Evolutionary conservation across 2,329 filamentous ascomycete species (phyloP), one percentile per base, ranked within the genome.

Genomic region (Aspergillus neotritici): DNA sequence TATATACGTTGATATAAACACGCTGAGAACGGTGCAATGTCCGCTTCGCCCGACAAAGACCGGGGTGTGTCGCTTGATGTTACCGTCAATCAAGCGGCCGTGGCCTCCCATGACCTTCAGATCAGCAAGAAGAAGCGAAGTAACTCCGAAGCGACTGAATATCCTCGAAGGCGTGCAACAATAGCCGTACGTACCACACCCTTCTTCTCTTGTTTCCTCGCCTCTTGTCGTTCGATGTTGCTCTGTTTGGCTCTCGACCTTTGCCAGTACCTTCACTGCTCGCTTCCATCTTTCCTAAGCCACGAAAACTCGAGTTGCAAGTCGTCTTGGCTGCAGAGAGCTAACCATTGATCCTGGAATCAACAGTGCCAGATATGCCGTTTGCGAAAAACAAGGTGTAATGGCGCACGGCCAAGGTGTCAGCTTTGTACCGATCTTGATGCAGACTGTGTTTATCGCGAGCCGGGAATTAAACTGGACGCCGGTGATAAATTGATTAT

Each of bases 401-500:
- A 89, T 62, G 86, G 86, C 41, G 84, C 78, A 8, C 82, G 87
- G 54, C 87, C 87, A 34, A 91, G 89, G 65, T 93, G 87, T 70
- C 85, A 87, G 64, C 80, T 93, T 30, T 93, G 87, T 67, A 82
- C 83, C 8, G 87, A 91, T 62, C 73, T 91, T 32, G 85, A 86
- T 42, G 87, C 86, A 34, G 85, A 91, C 50, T 93, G 87, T 65
- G 77, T 90, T 52, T 93, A 93, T 64, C 79, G 87, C 50, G 87
- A 93, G 62, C 87, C 87, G 5, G 86, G 86, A 3, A 87, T 91
- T 71, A 93, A 93, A 68, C 78, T 93, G 8, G 87, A 93, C 62
- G 86, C 86, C 30, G 87, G 87, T 52, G 87, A 91, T 71, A 91
- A 90, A 68, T 73, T 93, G 44, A 93, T 93, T 48, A 70, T 93